phyloP scores from a whole-genome alignment of 139 green algal species.

The Chlamydomonas incerta region DNA sequence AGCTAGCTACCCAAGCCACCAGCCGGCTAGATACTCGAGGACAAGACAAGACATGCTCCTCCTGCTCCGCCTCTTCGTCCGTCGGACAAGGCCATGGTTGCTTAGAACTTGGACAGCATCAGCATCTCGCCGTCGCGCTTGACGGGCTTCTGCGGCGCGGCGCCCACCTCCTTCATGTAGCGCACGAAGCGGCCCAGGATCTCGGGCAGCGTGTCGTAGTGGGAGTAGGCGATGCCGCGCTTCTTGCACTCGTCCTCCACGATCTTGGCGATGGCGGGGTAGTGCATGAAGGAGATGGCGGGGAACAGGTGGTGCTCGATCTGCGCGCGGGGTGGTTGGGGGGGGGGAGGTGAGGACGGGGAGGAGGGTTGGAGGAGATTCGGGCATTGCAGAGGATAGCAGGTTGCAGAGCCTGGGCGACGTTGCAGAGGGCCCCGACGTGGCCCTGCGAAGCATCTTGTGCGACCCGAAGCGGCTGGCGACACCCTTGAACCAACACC shows the following conservation, averaged over 20 bases:
- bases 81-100: too few species aligned
- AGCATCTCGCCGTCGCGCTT: conserved; percentile 21
- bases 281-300: conserved; percentile 84
- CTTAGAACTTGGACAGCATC: conserved; percentile 19
- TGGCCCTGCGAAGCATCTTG: too few species aligned
- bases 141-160: conserved; percentile 52
- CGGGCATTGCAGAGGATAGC: too few species aligned
- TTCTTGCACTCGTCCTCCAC: conserved; percentile 81
- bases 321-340: conserved; percentile 41
- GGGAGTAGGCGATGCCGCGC: conserved; percentile 76
- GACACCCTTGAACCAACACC: too few species aligned
- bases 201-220: conserved; percentile 76
- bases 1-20: too few species aligned
- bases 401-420: too few species aligned
- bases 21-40: too few species aligned
- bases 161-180: conserved; percentile 64
- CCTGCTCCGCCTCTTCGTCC: too few species aligned
- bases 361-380: neutral
- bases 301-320: conserved; percentile 90
- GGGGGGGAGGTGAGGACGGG: too few species aligned
- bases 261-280: conserved; percentile 84
- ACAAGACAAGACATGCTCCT: too few species aligned
- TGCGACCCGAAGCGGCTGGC: too few species aligned
- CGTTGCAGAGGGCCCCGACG: too few species aligned
- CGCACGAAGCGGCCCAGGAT: conserved; percentile 61